Evolutionary conservation across 164 flowering plant species (phyloP), one percentile per base, ranked within the genome.

Genomic region (Kingdonia uniflora): DNA sequence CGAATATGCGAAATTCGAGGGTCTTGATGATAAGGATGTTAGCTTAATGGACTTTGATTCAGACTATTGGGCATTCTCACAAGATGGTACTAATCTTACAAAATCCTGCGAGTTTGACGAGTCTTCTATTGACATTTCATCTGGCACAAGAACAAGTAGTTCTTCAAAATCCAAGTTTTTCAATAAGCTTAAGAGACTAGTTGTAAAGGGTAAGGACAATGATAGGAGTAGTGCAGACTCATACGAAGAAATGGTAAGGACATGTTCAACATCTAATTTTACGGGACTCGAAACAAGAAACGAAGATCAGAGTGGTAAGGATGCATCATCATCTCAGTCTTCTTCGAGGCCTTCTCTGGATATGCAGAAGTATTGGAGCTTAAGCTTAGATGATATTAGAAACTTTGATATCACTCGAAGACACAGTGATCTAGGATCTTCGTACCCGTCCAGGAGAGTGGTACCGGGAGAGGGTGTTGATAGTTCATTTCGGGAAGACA

Each of bases 1-100:
- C 17, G 86, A 89, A 46, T 94, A 89, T 55, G 90, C 92, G 17
- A 60, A 70, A 21, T 62, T 76, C 10, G 84, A 81, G 69, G 85
- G 76, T 38, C 6, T 19, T 3, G 71, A 49, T 10, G 81, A 61
- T 15, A 71, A 46, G 38, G 65, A 49, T 2, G 37, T 58, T 1
- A 60, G 46, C 22, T 7, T 51, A 0, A 43, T 52, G 23, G 89
- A 88, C 51, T 68, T 77, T 22, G 85, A 83, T 57, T 76, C 70
- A 0, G 90, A 76, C 0, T 68, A 41, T 22, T 78, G 80, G 78
- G 77, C 91, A 20, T 71, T 81, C 44, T 81, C 92, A 2, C 85
- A 75, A 46, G 55, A 72, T 8, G 8, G 8, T 19, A 79, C 84
- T 16, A 66, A 48, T 56, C 16, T 71, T 17, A 73, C 94, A 4